A percentile compares a stretch with the other conserved stretches of the same genome.
Evolutionary conservation across 2,329 filamentous ascomycete species (phyloP).

Genomic region (Dryadomyces quercus-mongolicae): DNA sequence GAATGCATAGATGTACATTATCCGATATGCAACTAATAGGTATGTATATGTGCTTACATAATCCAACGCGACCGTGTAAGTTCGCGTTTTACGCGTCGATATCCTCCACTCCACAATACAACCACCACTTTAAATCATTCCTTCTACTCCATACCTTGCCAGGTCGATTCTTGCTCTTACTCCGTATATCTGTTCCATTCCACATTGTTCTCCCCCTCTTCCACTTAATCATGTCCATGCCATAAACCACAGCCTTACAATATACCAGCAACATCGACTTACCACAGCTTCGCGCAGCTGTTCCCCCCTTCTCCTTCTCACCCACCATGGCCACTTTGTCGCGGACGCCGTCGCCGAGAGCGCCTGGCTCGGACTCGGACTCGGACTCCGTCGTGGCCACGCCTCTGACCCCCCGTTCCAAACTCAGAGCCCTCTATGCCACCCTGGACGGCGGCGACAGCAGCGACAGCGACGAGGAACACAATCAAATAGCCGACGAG

Average conservation of each 20-base stretch:
- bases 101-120: too few species aligned
- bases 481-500: not conserved
- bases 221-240: not conserved
- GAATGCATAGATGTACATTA: too few species aligned
- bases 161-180: too few species aligned
- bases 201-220: not conserved
- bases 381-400: conserved; percentile 28
- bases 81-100: too few species aligned
- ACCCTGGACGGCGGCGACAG: conserved; percentile 9
- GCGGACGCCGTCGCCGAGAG: conserved; percentile 17
- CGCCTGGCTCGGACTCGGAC: conserved; percentile 29
- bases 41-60: too few species aligned
- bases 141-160: not conserved
- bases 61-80: too few species aligned
- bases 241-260: not conserved
- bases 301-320: not conserved
- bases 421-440: conserved; percentile 34
- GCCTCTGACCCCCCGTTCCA: conserved; percentile 40
- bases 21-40: too few species aligned
- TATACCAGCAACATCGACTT: not conserved
- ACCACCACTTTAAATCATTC: too few species aligned
- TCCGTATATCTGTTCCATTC: too few species aligned
- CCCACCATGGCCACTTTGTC: conserved; percentile 8
- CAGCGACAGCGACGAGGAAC: conserved; percentile 5
- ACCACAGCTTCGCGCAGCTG: not conserved